Base-by-base conservation (phyloP, 768 basidiomycete species). In the Nidularia pulvinata region DNA sequence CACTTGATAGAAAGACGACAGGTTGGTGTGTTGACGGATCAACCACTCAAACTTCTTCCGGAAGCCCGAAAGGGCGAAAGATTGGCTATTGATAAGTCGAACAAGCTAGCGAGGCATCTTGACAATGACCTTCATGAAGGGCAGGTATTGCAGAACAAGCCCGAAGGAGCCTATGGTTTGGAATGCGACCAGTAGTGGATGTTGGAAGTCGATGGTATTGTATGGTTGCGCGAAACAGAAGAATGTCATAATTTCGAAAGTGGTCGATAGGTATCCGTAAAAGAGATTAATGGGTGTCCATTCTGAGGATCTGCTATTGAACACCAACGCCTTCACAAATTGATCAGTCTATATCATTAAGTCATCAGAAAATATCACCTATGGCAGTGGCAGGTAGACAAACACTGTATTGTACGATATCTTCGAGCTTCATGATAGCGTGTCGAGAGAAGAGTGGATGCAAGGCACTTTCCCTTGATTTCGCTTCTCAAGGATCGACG, bases 401-500 rank as follows among this genome's bases (percentile, higher is more conserved):
- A 35, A 70, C 71, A 50, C 57, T 64, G 7, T 66, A 52, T 49
- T 67, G 68, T 16, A 72, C 50, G 33, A 60, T 47, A 6, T 54
- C 43, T 45, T 73, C 69, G 6, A 69, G 54, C n/a, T 63, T 58
- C 11, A 72, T 51, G 22, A 68, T 67, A 5, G 68, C 64, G 0
- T 65, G 58, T 14, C 72, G 63, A 7, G 70, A 73, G 59, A 73
- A 74, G 11, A 70, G 47, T 7, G 70, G 69, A 1, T 57, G 59
- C 14, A 74, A 36, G 22, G 68, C 59, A 7, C 66, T 61, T 19
- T 62, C 59, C 6, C 67, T 60, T n/a, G 51, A 58, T 52, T 67
- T 71, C 2, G 66, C 63, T 6, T 55, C 53, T 34, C 58, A 53
- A n/a, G 59, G 58, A 51, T 69, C 66, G 0, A 53, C 57, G 30